Evolutionary conservation across 2,329 filamentous ascomycete species (phyloP), one percentile per base, ranked within the genome.

Genomic region (Endoconidiophora laricicola): DNA sequence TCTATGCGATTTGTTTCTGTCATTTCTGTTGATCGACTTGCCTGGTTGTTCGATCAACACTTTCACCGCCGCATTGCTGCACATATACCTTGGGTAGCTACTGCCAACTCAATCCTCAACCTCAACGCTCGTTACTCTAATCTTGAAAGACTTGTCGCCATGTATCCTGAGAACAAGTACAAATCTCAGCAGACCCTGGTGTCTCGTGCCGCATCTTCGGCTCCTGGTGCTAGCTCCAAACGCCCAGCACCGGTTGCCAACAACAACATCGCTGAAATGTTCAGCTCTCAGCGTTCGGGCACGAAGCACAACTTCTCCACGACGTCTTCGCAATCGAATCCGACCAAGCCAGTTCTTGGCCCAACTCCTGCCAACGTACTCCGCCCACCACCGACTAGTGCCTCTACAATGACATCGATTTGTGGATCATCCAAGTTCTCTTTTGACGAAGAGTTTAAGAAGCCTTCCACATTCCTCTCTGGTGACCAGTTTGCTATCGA

Each of bases 191-290:
- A 33, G 16, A 14, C 44, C 20, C 23, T 46, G 0, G 22, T 46
- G 14, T 39, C 44, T 16, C 44, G 44, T 12, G 33, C 33, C 14
- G 5, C 44, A 1, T 23, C 33, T 6, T 23, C 36, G 16, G 26
- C 10, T 9, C 23, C 29, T 12, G 22, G 4, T 3, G 4, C 33
- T 4, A 16, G 22, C 20, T 5, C 38, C 9, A 24, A 37, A 7
- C 47, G 52, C n/a, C 16, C 48, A 3, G 44, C 24, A 16, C 24
- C 46, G 22, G 46, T 24, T 23, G 43, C 50, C 9, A 52, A 40
- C 46, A 47, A 45, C 23, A 44, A 44, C 20, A 52, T 52, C 41
- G 26, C 45, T 6, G 44, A 52, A 43, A 52, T 52, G 50, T 52
- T 52, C 36, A 45, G 33, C 16, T 14, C 38, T 16, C 39, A 40